Conservation (phyloP, 257 asterid species). For the Gentiana dahurica region DNA sequence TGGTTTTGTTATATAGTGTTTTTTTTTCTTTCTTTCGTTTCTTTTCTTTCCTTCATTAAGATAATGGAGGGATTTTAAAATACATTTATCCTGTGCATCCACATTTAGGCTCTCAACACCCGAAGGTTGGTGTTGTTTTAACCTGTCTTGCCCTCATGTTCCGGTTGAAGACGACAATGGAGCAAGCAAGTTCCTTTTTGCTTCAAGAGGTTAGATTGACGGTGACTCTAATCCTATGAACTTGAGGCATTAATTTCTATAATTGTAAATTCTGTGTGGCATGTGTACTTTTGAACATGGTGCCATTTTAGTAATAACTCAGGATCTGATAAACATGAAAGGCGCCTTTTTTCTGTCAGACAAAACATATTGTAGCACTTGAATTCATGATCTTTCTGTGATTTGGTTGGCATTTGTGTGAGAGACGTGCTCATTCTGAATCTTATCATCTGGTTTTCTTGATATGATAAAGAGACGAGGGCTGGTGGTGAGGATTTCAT, state of each 20-base stretch:
- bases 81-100: conserved; percentile 6
- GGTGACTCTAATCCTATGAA: background rate
- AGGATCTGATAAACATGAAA: background rate
- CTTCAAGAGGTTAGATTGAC: conserved; percentile 68
- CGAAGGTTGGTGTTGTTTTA: conserved; percentile 80
- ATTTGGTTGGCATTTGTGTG: too few species aligned
- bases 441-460: background rate
- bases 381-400: too few species aligned
- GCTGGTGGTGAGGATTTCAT: too few species aligned
- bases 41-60: too few species aligned
- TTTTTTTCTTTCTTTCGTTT: too few species aligned
- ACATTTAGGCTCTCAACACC: conserved; percentile 61
- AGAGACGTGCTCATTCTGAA: background rate
- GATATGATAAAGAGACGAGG: background rate
- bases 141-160: conserved; percentile 95
- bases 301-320: background rate
- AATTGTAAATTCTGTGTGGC: background rate
- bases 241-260: background rate
- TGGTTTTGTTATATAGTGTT: background rate
- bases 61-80: background rate
- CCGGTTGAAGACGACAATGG: conserved; percentile 53
- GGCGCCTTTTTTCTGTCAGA: background rate
- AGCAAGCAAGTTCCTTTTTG: conserved; percentile 76
- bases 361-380: background rate
- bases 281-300: background rate